Conservation (phyloP, 257 asterid genomes). For the Gentiana macrophylla region DNA sequence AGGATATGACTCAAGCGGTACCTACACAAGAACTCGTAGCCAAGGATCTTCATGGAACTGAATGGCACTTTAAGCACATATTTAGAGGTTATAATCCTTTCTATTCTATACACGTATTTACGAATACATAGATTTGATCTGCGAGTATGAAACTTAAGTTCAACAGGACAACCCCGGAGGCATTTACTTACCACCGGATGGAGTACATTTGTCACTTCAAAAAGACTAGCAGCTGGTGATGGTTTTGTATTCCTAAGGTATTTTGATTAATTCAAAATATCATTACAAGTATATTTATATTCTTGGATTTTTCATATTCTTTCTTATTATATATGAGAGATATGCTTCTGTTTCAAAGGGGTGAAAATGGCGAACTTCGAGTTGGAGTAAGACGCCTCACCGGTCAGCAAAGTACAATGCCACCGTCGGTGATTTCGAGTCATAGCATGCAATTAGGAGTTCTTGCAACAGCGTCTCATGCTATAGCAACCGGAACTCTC, state of each 20-base stretch:
- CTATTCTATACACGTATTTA: neutral
- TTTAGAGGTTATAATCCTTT: slow-evolving; percentile 30
- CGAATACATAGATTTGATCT: neutral
- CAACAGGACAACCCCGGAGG: slow-evolving; percentile 45
- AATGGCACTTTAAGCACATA: slow-evolving; percentile 49
- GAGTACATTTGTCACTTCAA: slow-evolving; percentile 42
- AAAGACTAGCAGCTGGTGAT: slow-evolving; percentile 41
- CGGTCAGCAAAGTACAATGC: slow-evolving; percentile 30
- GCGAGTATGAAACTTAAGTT: neutral
- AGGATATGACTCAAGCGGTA: slow-evolving; percentile 61
- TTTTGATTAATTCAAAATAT: neutral
- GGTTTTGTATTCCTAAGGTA: slow-evolving; percentile 46
- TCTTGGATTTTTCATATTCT: neutral
- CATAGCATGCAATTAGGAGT: slow-evolving; percentile 47
- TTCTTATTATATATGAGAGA: neutral
- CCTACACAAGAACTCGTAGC: slow-evolving; percentile 45
- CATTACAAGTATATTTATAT: no score
- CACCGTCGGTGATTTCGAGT: slow-evolving; percentile 38
- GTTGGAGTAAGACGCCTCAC: slow-evolving; percentile 37
- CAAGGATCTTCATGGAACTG: slow-evolving; percentile 41
- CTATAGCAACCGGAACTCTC: slow-evolving; percentile 24
- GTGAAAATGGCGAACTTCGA: slow-evolving; percentile 30
- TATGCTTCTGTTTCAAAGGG: slow-evolving; percentile 13
- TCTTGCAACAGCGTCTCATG: slow-evolving; percentile 46
- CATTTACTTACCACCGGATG: slow-evolving; percentile 50